Evolutionary conservation across 2,329 filamentous ascomycete species (phyloP), one percentile per base, ranked within the genome.

Genomic region (Hypoxylon sp.): DNA sequence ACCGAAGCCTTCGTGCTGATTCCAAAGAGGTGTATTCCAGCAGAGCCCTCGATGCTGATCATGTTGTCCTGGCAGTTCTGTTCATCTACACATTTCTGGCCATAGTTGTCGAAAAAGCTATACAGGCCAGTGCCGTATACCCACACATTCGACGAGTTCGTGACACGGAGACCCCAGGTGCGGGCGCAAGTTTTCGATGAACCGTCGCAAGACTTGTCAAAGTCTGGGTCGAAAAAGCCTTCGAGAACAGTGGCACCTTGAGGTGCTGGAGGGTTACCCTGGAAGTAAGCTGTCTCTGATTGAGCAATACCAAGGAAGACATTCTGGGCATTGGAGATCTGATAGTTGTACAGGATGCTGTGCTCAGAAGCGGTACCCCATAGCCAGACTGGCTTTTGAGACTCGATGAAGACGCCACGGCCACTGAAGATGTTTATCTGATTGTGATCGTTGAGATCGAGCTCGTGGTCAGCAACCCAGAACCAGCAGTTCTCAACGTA

Each of bases 401-500:
- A 92, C 82, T 97, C 93, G 73, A 97, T 88, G 51, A 90, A 86
- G 72, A 97, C 87, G 74, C 93, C 94, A 69, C 94, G 92, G 52
- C 93, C 93, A 78, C 93, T 97, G 87, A 92, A 97, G 76, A 97
- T 89, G 81, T 93, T 91, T 79, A 96, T 91, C 80, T 96, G 92
- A 77, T 91, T 88, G 79, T 92, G 88, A 75, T 91, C 90, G 7
- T 80, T 71, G 11, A 89, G 86, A 78, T 97, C 94, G 24, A 97
- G 90, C 77, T 97, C 93, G 83, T 97, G 94, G 79, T 97, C 94
- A 2, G 94, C 89, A 51, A 93, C 91, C 93, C 94, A 97, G 80
- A 93, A 91, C 93, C 93, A 97, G 51, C 86, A 89, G 82, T 97
- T 97, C 84, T 98, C 94, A 48, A 97, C 83, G 82, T 97, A 97